Conservation (phyloP, 306 rosid genomes). For the Malus sieversii region DNA sequence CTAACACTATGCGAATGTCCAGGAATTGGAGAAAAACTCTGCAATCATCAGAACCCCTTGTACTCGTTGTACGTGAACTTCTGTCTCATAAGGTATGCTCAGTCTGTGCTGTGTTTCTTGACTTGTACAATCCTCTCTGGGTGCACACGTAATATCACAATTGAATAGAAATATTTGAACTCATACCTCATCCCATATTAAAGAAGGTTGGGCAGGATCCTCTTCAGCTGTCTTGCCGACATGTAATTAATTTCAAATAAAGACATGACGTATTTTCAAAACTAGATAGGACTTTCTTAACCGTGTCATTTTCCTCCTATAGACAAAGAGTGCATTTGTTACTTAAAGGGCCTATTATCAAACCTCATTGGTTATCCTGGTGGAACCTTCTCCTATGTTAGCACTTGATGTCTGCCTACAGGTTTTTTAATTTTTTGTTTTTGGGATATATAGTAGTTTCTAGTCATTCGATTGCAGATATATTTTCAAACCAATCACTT, state of each 20-base stretch:
- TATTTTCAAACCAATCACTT: no score
- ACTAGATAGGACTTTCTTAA: background rate
- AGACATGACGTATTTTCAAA: background rate
- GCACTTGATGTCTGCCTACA: background rate
- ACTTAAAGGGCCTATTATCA: background rate
- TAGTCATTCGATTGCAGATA: background rate
- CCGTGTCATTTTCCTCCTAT: background rate
- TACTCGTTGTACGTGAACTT: conserved; percentile 54
- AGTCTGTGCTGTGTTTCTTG: background rate
- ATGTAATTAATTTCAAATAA: background rate
- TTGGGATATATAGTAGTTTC: background rate
- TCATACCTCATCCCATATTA: background rate
- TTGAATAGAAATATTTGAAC: background rate
- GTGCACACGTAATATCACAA: background rate
- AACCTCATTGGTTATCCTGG: background rate
- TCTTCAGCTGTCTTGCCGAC: background rate
- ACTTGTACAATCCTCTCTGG: background rate
- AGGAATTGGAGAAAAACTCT: conserved; percentile 68
- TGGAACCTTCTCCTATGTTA: background rate
- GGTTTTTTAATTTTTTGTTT: no score
- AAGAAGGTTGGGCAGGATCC: background rate
- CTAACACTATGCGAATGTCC: conserved; percentile 24
- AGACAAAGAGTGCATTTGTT: background rate
- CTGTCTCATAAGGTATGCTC: conserved; percentile 64
- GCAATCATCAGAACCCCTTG: conserved; percentile 60